Conservation (phyloP, 2,329 filamentous ascomycete species). For the Colletotrichum lentis region DNA sequence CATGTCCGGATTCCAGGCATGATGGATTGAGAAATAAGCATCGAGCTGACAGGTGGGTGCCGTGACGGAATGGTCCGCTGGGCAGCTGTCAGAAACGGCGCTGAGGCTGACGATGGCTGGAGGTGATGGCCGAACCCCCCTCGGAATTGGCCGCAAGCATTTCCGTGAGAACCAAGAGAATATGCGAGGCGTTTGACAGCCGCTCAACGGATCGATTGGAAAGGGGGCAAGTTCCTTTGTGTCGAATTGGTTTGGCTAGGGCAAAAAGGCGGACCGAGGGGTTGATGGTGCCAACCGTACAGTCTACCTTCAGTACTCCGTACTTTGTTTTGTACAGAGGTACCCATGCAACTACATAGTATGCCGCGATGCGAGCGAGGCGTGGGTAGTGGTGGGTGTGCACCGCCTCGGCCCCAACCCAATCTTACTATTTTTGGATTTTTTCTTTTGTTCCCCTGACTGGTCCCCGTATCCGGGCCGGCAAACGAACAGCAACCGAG, state of each 20-base stretch:
- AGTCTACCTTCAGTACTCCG: no score
- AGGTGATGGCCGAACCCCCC: constrained; percentile 10
- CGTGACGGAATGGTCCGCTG: neutral
- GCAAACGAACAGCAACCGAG: constrained; percentile 6
- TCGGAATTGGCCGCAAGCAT: constrained; percentile 30
- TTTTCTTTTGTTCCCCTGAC: constrained; percentile 9
- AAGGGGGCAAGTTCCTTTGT: constrained; percentile 5
- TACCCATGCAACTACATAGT: neutral
- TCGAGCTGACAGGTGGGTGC: constrained; percentile 13
- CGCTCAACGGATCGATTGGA: neutral
- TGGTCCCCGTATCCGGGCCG: constrained; percentile 29
- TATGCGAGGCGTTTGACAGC: neutral
- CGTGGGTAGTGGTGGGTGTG: constrained; percentile 23
- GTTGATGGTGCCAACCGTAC: no score
- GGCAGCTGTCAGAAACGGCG: constrained; percentile 2
- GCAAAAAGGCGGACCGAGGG: neutral
- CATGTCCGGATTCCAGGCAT: constrained; percentile 8
- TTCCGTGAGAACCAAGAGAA: neutral
- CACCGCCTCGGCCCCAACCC: constrained; percentile 37
- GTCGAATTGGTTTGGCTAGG: constrained; percentile 9
- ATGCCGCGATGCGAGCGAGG: constrained; percentile 20
- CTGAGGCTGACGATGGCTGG: constrained; percentile 26
- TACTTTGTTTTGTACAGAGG: no score
- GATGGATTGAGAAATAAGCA: constrained; percentile 1
- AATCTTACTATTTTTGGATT: constrained; percentile 39